Evolutionary conservation across 345 rosid species (phyloP), one percentile per base, ranked within the genome.

Genomic region (Sapria himalayana): DNA sequence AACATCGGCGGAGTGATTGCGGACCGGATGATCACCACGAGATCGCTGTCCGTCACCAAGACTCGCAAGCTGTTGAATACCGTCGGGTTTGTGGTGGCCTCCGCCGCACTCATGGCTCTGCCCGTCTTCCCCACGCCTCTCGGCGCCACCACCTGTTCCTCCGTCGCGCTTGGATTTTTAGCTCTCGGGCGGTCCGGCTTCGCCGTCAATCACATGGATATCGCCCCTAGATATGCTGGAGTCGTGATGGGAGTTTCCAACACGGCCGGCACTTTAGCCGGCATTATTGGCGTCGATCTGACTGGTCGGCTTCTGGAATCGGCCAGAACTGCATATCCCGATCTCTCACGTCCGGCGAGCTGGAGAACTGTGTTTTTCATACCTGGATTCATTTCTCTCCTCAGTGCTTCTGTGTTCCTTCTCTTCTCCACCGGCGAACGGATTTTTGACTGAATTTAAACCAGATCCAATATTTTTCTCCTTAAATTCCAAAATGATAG

Each of bases 161-260:
- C 98, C 1, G 57, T 74, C 43, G 98, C 91, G 38, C 91, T 89
- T 31, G 95, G 95, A 29, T 89, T 72, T 57, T 52, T 89, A 54
- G 98, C 98, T 8, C 49, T 89, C 17, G 93, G 94, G 25, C 72
- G 94, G 55, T 89, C 98, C n/a, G 98, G 98, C 17, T 82, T 89
- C 51, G 98, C 98, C 0, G 93, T 89, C 49, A 89, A 89, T 62
- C 98, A 82, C 60, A 82, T 89, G 95, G 98, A 89, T 55, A 89
- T 89, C 45, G 91, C 98, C 32, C 98, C 98, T 1, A 67, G 78
- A 59, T 82, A 89, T 39, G 98, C 98, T 0, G 93, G 98, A 35
- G 82, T 82, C 17, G 82, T 82, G 37, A 89, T 89, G 98, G 93
- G 93, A 15, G 91, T 89, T 56, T 89, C 98, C 1, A 89, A 89